Percentiles rank a stretch among this genome's conserved stretches.
phyloP scores from a whole-genome alignment of 257 asterid species.

The Petunia secreta region DNA sequence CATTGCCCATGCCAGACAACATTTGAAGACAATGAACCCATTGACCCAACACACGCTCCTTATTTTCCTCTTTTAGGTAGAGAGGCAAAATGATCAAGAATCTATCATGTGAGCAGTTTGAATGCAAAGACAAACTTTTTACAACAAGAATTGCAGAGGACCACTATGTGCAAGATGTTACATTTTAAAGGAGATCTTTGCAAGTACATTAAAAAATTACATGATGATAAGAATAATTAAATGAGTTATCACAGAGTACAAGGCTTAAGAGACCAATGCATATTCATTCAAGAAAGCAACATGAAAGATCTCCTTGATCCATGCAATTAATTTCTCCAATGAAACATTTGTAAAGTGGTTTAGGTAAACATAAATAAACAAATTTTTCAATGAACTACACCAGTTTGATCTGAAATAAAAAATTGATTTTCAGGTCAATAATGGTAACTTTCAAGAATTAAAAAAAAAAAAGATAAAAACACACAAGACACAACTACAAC shows the following conservation, averaged over 20 bases:
- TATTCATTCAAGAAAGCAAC: not conserved
- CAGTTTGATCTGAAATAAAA: constrained; percentile 36
- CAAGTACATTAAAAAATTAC: not conserved
- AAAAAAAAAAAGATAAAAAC: constrained; percentile 22
- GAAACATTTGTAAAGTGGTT: constrained; percentile 34
- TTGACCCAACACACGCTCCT: not conserved
- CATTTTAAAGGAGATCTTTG: not conserved
- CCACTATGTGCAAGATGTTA: not conserved
- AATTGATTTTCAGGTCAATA: constrained; percentile 35
- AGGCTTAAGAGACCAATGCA: not conserved
- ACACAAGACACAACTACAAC: constrained; percentile 31
- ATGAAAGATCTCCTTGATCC: constrained; percentile 25
- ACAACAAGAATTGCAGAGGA: not conserved
- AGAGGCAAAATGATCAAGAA: not conserved
- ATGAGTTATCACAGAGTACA: not conserved
- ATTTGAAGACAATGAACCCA: not conserved
- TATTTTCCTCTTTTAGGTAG: not conserved
- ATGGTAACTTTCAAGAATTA: constrained; percentile 15
- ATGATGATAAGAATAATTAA: not conserved
- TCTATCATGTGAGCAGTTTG: not conserved
- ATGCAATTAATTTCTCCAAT: constrained; percentile 26
- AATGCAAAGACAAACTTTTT: not conserved
- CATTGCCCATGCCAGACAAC: not conserved
- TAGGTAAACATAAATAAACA: constrained; percentile 45
- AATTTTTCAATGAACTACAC: constrained; percentile 36